Evolutionary conservation across 169 alveolate species (phyloP), one percentile per base, ranked within the genome.

Genomic region (Babesia divergens): DNA sequence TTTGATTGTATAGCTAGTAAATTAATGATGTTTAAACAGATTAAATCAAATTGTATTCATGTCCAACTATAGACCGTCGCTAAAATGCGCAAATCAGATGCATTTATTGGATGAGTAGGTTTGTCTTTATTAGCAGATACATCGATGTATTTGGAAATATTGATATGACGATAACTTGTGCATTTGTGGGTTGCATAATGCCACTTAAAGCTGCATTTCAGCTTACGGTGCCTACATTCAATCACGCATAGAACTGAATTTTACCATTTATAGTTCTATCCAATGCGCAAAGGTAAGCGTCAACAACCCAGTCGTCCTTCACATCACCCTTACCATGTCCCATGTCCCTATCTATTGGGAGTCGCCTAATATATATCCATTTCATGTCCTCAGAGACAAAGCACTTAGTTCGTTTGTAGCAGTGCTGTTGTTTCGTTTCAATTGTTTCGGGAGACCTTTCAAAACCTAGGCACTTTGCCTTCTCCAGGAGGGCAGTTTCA

Each of bases 301-400:
- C 85, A 34, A 65, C 70, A 16, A 49, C n/a, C 81, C 75, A 58
- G 18, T 20, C 22, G 5, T 18, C 32, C 11, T 52, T 28, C 18
- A 24, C 47, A 16, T 40, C 43, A 3, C 44, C 50, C 9, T 14
- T 24, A 9, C 50, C 62, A 14, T 22, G 49, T 6, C 35, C 26
- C 52, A 20, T 22, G 50, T 20, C 26, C 31, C 53, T 4, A 20
- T 32, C 32, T 0, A 62, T 18, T 26, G 85, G 85, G 38, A 76
- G 32, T 37, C 58, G 22, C 31, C 53, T 59, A 35, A 76, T 53
- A 40, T 53, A 76, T 35, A 76, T 53, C 81, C 85, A 76, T 16
- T 56, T 76, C 35, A 24, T 24, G 7, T 54, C 85, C 22, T 65
- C 85, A 3, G 85, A 28, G 16, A 76, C 71, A 56, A 42, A 76